A percentile compares a stretch with the other conserved stretches of the same genome.
phyloP scores from a whole-genome alignment of 1,284 basidiomycete species.

The Salmacisia buchloeana region DNA sequence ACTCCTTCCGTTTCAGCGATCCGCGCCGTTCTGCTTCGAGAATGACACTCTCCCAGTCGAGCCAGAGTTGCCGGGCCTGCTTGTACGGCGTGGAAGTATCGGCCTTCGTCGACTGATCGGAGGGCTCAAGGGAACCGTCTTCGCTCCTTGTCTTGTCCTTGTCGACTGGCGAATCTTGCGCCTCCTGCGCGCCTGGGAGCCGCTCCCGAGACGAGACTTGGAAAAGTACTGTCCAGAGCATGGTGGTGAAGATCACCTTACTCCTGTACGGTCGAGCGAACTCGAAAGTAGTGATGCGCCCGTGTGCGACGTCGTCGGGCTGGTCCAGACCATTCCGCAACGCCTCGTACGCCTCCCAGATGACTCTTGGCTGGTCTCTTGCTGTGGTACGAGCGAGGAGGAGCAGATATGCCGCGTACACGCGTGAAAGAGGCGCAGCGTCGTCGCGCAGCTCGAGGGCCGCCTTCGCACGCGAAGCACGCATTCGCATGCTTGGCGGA shows the following conservation, averaged over 20 bases:
- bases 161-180: background rate
- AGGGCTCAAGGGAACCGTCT: background rate
- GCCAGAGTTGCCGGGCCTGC: conserved; percentile 2
- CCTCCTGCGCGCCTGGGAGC: background rate
- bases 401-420: background rate
- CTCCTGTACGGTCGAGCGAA: background rate
- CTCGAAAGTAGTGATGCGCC: background rate
- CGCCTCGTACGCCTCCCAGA: background rate
- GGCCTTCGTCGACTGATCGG: too few relatives aligned
- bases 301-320: too few relatives aligned
- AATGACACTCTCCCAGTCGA: background rate
- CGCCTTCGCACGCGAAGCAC: background rate
- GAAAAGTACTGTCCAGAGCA: background rate
- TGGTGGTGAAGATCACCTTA: conserved; percentile 4
- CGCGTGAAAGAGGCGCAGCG: background rate
- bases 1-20: background rate
- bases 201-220: background rate
- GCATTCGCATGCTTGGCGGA: background rate
- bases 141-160: background rate
- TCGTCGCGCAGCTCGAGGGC: background rate
- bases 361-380: background rate
- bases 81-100: background rate
- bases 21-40: background rate
- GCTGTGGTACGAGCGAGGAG: background rate
- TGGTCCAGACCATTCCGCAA: background rate